A percentile compares a stretch with the other conserved stretches of the same genome.
These are phyloP conservation scores for Cymbopogon citratus DNA, from an alignment of 176 grass and related monocot species.

Conservation along the genomic window DNA sequence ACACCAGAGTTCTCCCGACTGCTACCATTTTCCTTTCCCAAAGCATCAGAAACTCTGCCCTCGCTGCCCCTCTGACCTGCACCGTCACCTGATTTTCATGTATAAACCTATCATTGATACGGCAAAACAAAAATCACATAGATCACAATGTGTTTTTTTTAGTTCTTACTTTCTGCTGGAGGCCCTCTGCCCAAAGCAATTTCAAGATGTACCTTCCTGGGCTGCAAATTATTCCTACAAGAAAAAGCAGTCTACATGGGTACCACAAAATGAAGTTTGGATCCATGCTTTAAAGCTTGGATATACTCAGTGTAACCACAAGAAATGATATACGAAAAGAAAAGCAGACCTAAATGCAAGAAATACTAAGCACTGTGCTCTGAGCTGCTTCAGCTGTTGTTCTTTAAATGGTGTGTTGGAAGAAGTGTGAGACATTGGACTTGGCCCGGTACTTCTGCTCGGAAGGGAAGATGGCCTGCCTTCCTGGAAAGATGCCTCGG, in stretches of 20 bases:
- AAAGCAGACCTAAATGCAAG: conserved; percentile 84
- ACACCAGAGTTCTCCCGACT: conserved; percentile 56
- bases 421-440: conserved; percentile 49
- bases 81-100: conserved; percentile 46
- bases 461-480: conserved; percentile 34
- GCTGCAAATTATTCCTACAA: conserved; percentile 83
- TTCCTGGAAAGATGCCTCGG: conserved; percentile 48
- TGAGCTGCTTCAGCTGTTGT: conserved; percentile 96
- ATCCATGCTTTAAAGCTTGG: neutral
- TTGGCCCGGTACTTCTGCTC: conserved; percentile 45
- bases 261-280: conserved; percentile 10
- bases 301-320: neutral
- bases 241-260: conserved; percentile 25
- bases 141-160: conserved; percentile 21
- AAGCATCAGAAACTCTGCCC: conserved; percentile 71
- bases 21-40: conserved; percentile 63
- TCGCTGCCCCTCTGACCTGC: conserved; percentile 53
- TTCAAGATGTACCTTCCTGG: conserved; percentile 91
- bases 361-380: conserved; percentile 98
- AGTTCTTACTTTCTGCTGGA: conserved; percentile 66
- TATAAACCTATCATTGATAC: conserved; percentile 30
- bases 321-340: neutral
- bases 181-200: conserved; percentile 71
- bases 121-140: conserved; percentile 21
- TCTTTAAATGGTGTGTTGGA: conserved; percentile 78